Evolutionary conservation across 2,329 filamentous ascomycete species (phyloP), one percentile per base, ranked within the genome.

Genomic region (Verticillium longisporum): DNA sequence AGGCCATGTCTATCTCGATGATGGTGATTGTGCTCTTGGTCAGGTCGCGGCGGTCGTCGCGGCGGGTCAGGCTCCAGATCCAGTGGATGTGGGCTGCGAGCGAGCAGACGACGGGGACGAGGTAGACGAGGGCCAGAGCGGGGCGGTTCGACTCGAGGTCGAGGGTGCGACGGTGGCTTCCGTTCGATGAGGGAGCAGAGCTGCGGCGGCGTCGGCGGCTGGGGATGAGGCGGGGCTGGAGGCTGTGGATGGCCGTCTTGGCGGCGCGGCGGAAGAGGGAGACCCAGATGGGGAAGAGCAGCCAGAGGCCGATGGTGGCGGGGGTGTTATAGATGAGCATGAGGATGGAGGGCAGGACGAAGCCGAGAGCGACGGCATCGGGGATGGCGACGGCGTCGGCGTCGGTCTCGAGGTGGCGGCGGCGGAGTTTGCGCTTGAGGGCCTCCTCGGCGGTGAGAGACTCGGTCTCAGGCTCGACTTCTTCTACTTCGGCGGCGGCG

Each of bases 351-450:
- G 81, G 81, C 1, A 80, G 63, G 54, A 80, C 72, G 64, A 75
- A 83, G 37, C 81, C 81, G 10, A 80, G 56, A 0, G 76, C 73
- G 0, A 84, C 77, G 31, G 77, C 78, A 31, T 77, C 65, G 7
- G 82, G 81, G 21, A 84, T 82, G 32, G 85, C 85, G 61, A 86
- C 77, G 61, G 83, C 80, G 69, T 89, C 86, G 2, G 82, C 73
- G 26, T 71, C 71, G 6, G 73, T 72, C 11, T 60, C 53, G 13
- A 83, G 70, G 61, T 78, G 75, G 9, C 79, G 74, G 15, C 57
- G 57, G 41, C 57, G 57, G 41, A 59, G 31, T 15, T 41, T 45
- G 32, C 36, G 26, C 38, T 45, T 41, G 26, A 34, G 26, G 7
- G 32, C 26, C 21, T 61, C 56, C 1, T 31, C 14, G 13, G 56